A percentile compares a stretch with the other conserved stretches of the same genome.
phyloP scores from a whole-genome alignment of 805 yeast species.

The Starmerella khaoyaiensis region DNA sequence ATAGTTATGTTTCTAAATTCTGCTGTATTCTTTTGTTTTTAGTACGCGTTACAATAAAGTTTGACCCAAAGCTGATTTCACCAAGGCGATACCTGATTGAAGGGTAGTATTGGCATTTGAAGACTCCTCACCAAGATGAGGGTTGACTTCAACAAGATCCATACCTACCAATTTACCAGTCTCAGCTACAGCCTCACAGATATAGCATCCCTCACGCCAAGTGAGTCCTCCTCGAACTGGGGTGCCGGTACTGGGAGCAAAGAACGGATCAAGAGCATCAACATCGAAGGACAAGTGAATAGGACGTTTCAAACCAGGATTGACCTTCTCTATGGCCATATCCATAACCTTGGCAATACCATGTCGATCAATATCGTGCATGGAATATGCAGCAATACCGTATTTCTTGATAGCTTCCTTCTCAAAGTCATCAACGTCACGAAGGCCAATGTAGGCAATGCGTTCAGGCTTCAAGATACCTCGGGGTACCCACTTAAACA shows the following conservation, averaged over 20 bases:
- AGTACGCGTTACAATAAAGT: conserved; percentile 43
- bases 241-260: conserved; percentile 95
- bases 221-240: conserved; percentile 95
- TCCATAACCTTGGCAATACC: conserved; percentile 87
- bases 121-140: conserved; percentile 68
- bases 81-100: conserved; percentile 78
- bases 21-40: not conserved
- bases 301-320: conserved; percentile 61
- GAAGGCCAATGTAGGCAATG: conserved; percentile 82
- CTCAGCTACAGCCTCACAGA: conserved; percentile 84
- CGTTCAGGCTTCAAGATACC: conserved; percentile 46
- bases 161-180: conserved; percentile 78
- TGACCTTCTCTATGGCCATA: conserved; percentile 71
- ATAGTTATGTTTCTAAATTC: not conserved
- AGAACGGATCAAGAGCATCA: conserved; percentile 90
- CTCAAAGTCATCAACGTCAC: conserved; percentile 87
- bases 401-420: conserved; percentile 55
- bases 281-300: conserved; percentile 89
- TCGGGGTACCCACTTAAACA: conserved; percentile 69
- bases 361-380: conserved; percentile 91
- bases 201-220: conserved; percentile 81
- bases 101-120: conserved; percentile 71
- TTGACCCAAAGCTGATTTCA: conserved; percentile 90
- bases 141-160: conserved; percentile 91
- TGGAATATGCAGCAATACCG: conserved; percentile 73